Conservation (phyloP, 129 eudicot species). For the Daucus carota region DH1_v3.0 NC_030388.2:32351001-32351500, state of each 20-base stretch:
- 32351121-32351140: not conserved
- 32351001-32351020: not conserved
- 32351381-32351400: not conserved
- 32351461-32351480: not conserved
- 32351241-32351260: not conserved
- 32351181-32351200: not conserved
- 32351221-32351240: not conserved
- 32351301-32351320: too few relatives aligned
- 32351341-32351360: not conserved
- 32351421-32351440: not conserved
- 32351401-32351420: not conserved
- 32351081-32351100: not conserved
- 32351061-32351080: not conserved
- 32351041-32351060: not conserved
- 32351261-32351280: constrained; percentile 26
- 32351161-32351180: not conserved
- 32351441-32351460: not conserved
- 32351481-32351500: not conserved
- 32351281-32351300: not conserved
- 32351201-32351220: not conserved
- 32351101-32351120: not conserved
- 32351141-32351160: not conserved
- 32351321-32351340: not conserved
- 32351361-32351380: not conserved
- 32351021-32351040: not conserved